Base-by-base conservation (phyloP, 306 rosid species). In the Cicer cuneatum region DNA sequence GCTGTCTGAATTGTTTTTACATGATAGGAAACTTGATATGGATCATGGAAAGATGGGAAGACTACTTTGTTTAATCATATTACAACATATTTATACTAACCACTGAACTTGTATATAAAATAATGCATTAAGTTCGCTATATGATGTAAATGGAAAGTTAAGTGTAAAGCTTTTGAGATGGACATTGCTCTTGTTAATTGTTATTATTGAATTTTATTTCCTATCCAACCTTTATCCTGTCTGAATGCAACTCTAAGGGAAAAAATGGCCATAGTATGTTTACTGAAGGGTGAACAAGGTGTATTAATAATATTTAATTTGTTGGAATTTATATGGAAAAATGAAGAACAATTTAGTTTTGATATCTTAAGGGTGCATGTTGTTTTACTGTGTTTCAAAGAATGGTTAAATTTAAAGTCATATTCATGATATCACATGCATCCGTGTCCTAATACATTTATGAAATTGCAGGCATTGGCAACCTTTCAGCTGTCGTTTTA, bases 401-500 rank as follows among this genome's bases (percentile, higher is more conserved):
- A 73, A 40, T 57, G 59, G 39, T 39, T 35, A 33, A 29, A 37
- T 14, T 62, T 46, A 78, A 59, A 59, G 24, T 66, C 41, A 64
- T 51, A 39, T 75, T 73, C 61, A 15, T 67, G 71, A 66, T 66
- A 43, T 49, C 64, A 35, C 66, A 62, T 69, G 6, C 48, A 37
- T 37, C 14, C 69, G 47, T 53, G 29, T 78, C 65, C 76, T 80
- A 77, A 85, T 80, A 82, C 6, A 56, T 71, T 15, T 74, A 51
- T 78, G 58, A 51, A 21, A 74, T 54, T 84, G 84, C 95, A 94
- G 97, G 99, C 69, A 85, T 94, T 47, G 96, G 96, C 61, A 92
- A 90, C 85, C 82, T 90, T 57, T 82, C 89, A 43, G 95, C 96
- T 39, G 93, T 88, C 51, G 41, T 90, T 77, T 88, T 91, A 56